These are phyloP conservation scores for Lodderomyces jiufengensis DNA, from an alignment of 1,139 yeast genomes.

Conservation along the genomic window DNA sequence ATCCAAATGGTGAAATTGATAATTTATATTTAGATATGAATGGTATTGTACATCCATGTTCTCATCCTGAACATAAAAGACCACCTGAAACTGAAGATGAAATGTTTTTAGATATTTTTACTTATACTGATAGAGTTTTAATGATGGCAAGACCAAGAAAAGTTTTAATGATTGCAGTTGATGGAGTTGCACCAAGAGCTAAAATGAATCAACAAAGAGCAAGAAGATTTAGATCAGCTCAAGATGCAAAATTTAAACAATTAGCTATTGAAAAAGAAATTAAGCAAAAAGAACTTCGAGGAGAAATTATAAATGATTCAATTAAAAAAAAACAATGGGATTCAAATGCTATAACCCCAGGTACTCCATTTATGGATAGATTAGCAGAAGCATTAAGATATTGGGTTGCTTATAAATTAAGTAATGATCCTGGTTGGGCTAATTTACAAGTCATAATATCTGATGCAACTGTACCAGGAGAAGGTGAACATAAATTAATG, in stretches of 20 bases:
- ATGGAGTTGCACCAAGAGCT: conserved; percentile 98
- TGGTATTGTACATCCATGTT: conserved; percentile 96
- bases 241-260: conserved; percentile 64
- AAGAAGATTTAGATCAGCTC: conserved; percentile 91
- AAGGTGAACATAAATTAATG: conserved; percentile 99
- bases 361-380: conserved; percentile 95
- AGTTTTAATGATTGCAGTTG: conserved; percentile 90
- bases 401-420: conserved; percentile 84
- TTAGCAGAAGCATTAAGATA: conserved; percentile 79
- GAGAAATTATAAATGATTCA: conserved; percentile 64
- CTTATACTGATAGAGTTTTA: conserved; percentile 83
- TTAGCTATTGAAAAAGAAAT: conserved; percentile 57
- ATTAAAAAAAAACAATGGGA: conserved; percentile 70
- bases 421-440: conserved; percentile 90
- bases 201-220: conserved; percentile 98
- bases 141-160: conserved; percentile 95
- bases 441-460: conserved; percentile 78
- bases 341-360: conserved; percentile 97
- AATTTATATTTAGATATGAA: conserved; percentile 93
- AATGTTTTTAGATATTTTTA: conserved; percentile 87
- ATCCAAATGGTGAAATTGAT: conserved; percentile 94
- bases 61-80: conserved; percentile 93
- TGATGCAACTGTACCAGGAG: conserved; percentile 98
- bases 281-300: conserved; percentile 51
- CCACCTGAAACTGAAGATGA: conserved; percentile 94